A percentile compares a stretch with the other conserved stretches of the same genome.
Conservation (phyloP, 208 protist species). For the Trichomonas gallinae region DNA sequence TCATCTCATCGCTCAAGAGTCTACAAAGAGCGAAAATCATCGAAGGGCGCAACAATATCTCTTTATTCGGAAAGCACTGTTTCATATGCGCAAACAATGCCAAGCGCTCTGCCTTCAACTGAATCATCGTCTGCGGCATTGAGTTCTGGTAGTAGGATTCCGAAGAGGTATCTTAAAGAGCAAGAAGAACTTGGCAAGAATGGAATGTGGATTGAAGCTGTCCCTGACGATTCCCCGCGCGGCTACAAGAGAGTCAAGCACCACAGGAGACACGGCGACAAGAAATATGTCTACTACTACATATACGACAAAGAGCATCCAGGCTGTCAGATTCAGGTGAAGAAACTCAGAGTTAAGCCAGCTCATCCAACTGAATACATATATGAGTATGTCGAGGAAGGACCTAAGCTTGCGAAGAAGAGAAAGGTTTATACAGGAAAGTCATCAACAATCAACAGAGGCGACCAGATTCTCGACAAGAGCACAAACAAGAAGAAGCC, state of each 20-base stretch:
- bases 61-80: no score
- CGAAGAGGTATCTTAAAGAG: no score
- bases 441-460: background rate
- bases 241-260: background rate
- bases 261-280: background rate
- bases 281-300: background rate
- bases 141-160: no score
- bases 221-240: background rate
- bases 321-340: background rate
- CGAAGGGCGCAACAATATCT: no score
- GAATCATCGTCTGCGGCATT: no score
- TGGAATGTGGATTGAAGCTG: background rate
- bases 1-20: no score
- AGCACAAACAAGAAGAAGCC: background rate
- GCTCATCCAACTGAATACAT: background rate
- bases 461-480: background rate
- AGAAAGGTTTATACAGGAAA: background rate
- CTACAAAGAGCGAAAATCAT: no score
- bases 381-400: background rate
- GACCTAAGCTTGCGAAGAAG: background rate
- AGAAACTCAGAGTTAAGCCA: background rate
- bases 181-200: no score
- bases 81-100: no score
- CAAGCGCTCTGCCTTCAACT: no score
- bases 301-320: background rate